Percentiles rank a stretch among this genome's conserved stretches.
phyloP scores from a whole-genome alignment of 805 yeast genomes.

The Yamadazyma sp. region DNA sequence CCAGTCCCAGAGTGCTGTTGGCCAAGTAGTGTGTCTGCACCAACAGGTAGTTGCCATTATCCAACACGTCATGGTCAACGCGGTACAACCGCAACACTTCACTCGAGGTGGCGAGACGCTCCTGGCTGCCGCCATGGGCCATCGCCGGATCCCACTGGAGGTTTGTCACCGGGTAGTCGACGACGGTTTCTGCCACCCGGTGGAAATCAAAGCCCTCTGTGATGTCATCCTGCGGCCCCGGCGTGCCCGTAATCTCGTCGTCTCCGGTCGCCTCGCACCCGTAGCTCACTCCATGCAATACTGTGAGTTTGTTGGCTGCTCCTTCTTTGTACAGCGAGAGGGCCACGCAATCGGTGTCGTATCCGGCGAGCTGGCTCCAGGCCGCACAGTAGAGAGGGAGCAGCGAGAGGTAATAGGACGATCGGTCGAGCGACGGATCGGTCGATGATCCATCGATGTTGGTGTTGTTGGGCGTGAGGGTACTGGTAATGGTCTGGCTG shows the following conservation, averaged over 20 bases:
- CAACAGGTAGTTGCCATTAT: constrained; percentile 37
- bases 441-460: background rate
- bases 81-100: constrained; percentile 71
- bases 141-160: constrained; percentile 71
- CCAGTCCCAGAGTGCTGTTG: constrained; percentile 26
- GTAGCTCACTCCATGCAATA: constrained; percentile 36
- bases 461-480: no score
- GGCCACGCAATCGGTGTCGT: constrained; percentile 52
- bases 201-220: constrained; percentile 43
- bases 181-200: constrained; percentile 49
- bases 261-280: constrained; percentile 24
- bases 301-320: constrained; percentile 60
- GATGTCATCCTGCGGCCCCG: constrained; percentile 10
- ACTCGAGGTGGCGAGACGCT: constrained; percentile 64
- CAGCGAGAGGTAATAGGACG: constrained; percentile 27
- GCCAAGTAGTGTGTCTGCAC: constrained; percentile 43
- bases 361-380: constrained; percentile 28
- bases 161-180: constrained; percentile 69
- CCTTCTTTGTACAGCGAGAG: constrained; percentile 83
- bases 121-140: constrained; percentile 21
- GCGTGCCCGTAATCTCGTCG: constrained; percentile 9
- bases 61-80: constrained; percentile 46
- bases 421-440: constrained; percentile 16
- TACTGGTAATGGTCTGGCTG: no score
- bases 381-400: constrained; percentile 36